These are phyloP conservation scores for Herpetomonas tarakana DNA, from an alignment of 208 protist genomes.

Conservation along the genomic window DNA sequence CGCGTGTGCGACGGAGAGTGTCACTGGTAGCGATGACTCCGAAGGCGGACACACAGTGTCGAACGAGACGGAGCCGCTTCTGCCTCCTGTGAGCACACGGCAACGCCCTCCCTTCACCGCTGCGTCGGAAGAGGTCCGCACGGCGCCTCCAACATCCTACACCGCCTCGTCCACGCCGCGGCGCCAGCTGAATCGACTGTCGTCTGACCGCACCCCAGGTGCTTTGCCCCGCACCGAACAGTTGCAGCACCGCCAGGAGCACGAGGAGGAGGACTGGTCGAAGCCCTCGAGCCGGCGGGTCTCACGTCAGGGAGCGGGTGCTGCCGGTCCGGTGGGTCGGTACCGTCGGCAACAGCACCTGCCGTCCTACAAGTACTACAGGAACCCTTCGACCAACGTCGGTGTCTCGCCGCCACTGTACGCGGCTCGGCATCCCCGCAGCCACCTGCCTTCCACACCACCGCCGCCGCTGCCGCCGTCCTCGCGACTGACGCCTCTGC, in stretches of 20 bases:
- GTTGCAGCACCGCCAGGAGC: no score
- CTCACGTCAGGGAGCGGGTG: background rate
- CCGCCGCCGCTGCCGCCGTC: background rate
- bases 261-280: no score
- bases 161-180: background rate
- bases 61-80: background rate
- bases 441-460: background rate
- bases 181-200: no score
- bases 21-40: background rate
- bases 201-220: no score
- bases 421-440: background rate
- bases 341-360: background rate
- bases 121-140: background rate
- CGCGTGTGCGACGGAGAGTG: no score
- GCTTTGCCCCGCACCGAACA: no score
- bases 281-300: background rate
- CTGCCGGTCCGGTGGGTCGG: background rate
- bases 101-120: background rate
- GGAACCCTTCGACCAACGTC: background rate
- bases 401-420: conserved; percentile 4
- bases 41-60: background rate
- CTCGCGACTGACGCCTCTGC: background rate
- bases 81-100: background rate
- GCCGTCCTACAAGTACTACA: conserved; percentile 1
- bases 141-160: background rate